Percentiles rank a stretch among this genome's conserved stretches.
phyloP scores from a whole-genome alignment of 495 filamentous ascomycete genomes.

The Neurospora terricola region DNA sequence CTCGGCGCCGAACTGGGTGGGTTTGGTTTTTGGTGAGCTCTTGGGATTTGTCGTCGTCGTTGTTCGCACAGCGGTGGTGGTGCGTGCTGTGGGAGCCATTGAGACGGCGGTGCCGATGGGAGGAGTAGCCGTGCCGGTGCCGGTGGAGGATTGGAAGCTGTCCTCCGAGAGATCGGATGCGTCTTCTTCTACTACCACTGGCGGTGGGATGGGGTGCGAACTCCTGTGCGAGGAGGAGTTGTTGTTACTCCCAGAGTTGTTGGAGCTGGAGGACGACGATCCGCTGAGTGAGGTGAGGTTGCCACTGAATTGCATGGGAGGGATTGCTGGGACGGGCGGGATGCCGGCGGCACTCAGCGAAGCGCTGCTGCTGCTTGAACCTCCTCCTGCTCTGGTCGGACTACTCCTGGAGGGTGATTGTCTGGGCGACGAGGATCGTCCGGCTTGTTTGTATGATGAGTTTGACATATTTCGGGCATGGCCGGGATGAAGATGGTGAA shows the following conservation, averaged over 20 bases:
- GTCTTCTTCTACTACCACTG: not conserved
- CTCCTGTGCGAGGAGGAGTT: not conserved
- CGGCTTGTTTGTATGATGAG: slow-evolving; percentile 3
- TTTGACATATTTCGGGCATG: slow-evolving; percentile 21
- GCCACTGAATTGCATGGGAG: slow-evolving; percentile 13
- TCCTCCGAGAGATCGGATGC: not conserved
- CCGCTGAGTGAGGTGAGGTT: too few species aligned
- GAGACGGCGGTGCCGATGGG: not conserved
- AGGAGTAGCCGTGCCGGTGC: not conserved
- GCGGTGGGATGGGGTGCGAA: not conserved
- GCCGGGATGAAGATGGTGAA: slow-evolving; percentile 22
- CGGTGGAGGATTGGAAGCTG: not conserved
- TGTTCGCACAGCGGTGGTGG: not conserved
- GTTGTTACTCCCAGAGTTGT: not conserved
- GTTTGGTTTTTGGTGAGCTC: slow-evolving; percentile 5
- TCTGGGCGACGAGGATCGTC: not conserved
- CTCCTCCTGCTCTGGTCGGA: not conserved
- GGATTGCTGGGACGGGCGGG: slow-evolving; percentile 20
- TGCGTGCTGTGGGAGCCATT: not conserved
- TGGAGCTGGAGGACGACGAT: not conserved
- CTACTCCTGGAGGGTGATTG: slow-evolving; percentile 1
- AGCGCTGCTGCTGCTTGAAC: slow-evolving; percentile 2
- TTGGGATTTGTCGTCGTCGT: too few species aligned
- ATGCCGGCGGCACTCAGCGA: slow-evolving; percentile 9
- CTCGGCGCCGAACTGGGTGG: slow-evolving; percentile 10